Percentiles rank a stretch among this genome's conserved stretches.
Evolutionary conservation across 306 rosid genomes (phyloP).

Genomic region (Clitoria ternatea): DNA sequence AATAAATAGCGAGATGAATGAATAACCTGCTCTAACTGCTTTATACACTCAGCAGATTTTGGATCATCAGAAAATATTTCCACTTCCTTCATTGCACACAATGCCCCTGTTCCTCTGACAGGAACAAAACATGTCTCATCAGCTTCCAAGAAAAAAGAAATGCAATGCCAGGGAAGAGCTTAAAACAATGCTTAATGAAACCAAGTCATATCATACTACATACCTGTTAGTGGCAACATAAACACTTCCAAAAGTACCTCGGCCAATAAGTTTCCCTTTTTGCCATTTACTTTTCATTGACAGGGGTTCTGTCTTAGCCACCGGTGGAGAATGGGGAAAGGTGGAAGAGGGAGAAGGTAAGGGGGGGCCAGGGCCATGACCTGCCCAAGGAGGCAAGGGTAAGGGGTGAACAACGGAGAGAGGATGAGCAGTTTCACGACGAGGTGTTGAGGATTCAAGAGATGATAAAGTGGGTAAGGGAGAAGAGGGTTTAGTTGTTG

Average conservation of each 20-base stretch:
- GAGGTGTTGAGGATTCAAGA: conserved; percentile 32
- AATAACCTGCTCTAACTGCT: conserved; percentile 90
- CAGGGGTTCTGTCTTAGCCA: conserved; percentile 44
- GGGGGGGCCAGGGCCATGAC: conserved; percentile 61
- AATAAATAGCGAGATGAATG: not conserved
- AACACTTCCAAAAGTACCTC: conserved; percentile 97
- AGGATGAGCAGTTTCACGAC: conserved; percentile 47
- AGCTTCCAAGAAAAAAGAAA: conserved; percentile 15
- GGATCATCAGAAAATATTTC: conserved; percentile 87
- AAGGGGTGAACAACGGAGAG: conserved; percentile 72
- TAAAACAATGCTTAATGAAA: not conserved
- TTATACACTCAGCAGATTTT: conserved; percentile 82
- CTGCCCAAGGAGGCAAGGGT: conserved; percentile 92
- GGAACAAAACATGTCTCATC: not conserved
- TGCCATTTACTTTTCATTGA: conserved; percentile 80
- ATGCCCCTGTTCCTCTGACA: conserved; percentile 81
- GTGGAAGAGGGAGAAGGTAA: conserved; percentile 41
- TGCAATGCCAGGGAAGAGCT: conserved; percentile 25
- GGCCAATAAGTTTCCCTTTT: conserved; percentile 96
- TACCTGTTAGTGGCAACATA: conserved; percentile 92
- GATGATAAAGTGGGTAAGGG: conserved; percentile 44
- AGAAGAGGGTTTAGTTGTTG: conserved; percentile 42
- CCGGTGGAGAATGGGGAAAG: conserved; percentile 34
- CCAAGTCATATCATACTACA: not conserved
- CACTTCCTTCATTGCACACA: conserved; percentile 99